Evolutionary conservation across 2,329 filamentous ascomycete species (phyloP).

Genomic region (Colletotrichum chlorophyti): DNA sequence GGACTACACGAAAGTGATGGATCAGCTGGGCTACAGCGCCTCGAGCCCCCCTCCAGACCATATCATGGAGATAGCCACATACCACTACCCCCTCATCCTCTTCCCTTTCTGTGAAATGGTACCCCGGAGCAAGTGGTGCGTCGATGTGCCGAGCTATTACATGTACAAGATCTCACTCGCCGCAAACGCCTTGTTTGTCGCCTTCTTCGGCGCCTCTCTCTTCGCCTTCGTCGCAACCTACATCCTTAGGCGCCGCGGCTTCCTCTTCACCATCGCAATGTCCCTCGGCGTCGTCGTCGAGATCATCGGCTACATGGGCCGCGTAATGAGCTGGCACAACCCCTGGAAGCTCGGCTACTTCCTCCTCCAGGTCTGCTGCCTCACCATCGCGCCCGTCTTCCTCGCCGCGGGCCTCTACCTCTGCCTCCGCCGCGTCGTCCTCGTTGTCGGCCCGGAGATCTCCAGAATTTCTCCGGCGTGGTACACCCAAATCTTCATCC

Average conservation of each 20-base stretch:
- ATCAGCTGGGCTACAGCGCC: too few relatives aligned
- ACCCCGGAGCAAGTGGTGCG: conserved; percentile 37
- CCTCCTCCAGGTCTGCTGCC: conserved; percentile 64
- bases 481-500: conserved; percentile 65
- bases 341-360: conserved; percentile 56
- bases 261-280: conserved; percentile 61
- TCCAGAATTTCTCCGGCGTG: conserved; percentile 53
- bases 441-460: conserved; percentile 54
- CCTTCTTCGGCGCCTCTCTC: conserved; percentile 54
- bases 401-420: conserved; percentile 70
- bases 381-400: conserved; percentile 71
- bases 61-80: too few relatives aligned
- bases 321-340: conserved; percentile 62
- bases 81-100: too few relatives aligned
- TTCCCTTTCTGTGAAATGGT: conserved; percentile 39
- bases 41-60: too few relatives aligned
- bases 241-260: conserved; percentile 52
- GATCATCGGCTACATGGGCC: conserved; percentile 64
- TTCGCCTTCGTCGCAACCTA: conserved; percentile 49
- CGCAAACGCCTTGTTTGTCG: conserved; percentile 59
- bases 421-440: conserved; percentile 59
- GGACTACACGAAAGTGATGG: too few relatives aligned
- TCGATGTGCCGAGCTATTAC: conserved; percentile 49
- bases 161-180: conserved; percentile 59
- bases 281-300: conserved; percentile 60